Evolutionary conservation across 73 alveolate species (phyloP).

Genomic region (Paramecium octaurelia): DNA sequence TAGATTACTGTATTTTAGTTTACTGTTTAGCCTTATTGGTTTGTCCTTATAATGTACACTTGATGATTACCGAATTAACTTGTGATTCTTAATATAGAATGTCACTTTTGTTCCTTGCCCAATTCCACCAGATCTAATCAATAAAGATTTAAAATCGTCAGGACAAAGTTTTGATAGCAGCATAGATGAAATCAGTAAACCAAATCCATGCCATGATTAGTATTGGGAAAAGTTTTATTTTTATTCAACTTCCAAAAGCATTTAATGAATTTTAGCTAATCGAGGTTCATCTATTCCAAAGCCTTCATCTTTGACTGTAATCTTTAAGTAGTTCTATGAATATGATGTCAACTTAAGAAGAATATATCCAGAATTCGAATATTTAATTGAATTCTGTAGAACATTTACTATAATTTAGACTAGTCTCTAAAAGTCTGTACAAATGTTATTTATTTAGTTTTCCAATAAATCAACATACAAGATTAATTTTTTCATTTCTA

Average conservation of each 20-base stretch:
- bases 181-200: background rate
- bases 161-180: background rate
- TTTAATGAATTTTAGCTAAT: background rate
- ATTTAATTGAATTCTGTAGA: background rate
- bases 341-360: background rate
- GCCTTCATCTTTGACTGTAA: background rate
- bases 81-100: background rate
- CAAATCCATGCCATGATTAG: constrained; percentile 25
- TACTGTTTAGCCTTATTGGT: background rate
- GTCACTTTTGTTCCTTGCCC: background rate
- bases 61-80: background rate
- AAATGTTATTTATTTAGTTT: background rate
- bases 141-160: background rate
- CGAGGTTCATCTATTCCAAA: background rate
- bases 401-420: constrained; percentile 8
- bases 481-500: background rate
- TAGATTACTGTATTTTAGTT: background rate
- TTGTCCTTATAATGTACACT: background rate
- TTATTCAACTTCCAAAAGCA: background rate
- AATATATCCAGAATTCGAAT: background rate
- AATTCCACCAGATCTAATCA: background rate
- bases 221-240: background rate
- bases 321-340: background rate
- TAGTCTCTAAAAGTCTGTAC: background rate
- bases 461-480: constrained; percentile 7